Conservation (phyloP, 345 rosid genomes). For the Syzygium jambos region DNA sequence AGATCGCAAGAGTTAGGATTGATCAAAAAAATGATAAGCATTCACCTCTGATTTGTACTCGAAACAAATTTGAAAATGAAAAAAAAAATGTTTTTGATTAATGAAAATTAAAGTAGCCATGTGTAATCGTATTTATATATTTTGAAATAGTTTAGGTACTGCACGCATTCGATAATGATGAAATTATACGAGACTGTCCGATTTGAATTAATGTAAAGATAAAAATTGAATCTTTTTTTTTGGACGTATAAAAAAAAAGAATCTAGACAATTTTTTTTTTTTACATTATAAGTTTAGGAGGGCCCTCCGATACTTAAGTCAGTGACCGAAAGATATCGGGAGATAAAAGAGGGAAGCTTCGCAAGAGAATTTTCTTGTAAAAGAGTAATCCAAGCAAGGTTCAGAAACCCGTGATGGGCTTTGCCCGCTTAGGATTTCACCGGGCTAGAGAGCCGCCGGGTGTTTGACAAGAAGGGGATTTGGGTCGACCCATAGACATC, state of each 20-base stretch:
- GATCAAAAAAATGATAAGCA: background rate
- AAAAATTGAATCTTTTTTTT: no score
- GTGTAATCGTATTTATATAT: background rate
- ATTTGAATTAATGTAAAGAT: background rate
- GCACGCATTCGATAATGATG: background rate
- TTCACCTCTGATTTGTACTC: background rate
- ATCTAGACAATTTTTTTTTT: no score
- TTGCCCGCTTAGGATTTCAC: background rate
- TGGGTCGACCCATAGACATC: background rate
- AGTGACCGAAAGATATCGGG: background rate
- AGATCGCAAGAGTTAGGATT: background rate
- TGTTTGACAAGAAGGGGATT: background rate
- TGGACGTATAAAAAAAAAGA: rapidly evolving
- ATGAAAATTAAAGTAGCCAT: background rate
- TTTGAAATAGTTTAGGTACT: background rate
- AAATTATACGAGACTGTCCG: background rate
- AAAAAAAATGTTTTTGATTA: rapidly evolving
- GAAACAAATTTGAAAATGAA: background rate
- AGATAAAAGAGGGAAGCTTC: rapidly evolving
- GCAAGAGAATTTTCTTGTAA: rapidly evolving
- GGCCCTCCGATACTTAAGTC: background rate
- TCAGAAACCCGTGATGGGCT: background rate
- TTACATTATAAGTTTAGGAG: background rate
- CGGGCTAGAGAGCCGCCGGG: background rate
- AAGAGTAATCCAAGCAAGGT: no score